Evolutionary conservation across 352 stramenopile species (phyloP).

Genomic region (Phytophthora rubi): DNA sequence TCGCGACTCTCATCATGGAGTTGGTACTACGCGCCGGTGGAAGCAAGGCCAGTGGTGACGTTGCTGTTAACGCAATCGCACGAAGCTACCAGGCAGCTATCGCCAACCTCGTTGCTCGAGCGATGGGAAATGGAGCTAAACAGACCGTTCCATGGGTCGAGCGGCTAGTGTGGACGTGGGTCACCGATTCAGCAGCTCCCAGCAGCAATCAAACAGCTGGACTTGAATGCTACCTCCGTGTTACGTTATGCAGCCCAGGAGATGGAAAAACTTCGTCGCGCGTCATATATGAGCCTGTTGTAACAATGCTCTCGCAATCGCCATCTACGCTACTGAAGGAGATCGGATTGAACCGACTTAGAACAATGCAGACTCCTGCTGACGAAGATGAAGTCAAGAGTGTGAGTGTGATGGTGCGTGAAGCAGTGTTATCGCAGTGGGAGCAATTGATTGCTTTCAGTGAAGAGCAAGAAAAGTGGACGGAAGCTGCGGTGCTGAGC

Average conservation of each 20-base stretch:
- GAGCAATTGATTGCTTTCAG: conserved; percentile 22
- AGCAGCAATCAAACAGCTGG: conserved; percentile 18
- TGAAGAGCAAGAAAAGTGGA: conserved; percentile 43
- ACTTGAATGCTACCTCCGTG: conserved; percentile 25
- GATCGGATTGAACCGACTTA: conserved; percentile 31
- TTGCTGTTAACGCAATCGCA: conserved; percentile 14
- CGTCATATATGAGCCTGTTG: conserved; percentile 28
- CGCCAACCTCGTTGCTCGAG: conserved; percentile 18
- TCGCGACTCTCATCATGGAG: conserved; percentile 43
- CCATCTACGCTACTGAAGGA: conserved; percentile 44
- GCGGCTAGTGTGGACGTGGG: conserved; percentile 32
- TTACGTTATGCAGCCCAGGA: neutral
- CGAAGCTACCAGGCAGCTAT: conserved; percentile 32
- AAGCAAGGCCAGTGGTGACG: conserved; percentile 25
- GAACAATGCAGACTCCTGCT: conserved; percentile 23
- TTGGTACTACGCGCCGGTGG: conserved; percentile 30
- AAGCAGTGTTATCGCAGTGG: conserved; percentile 41
- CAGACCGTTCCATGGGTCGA: conserved; percentile 30
- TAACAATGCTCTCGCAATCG: conserved; percentile 39
- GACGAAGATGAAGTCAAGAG: conserved; percentile 13
- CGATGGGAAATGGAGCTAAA: conserved; percentile 11
- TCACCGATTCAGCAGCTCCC: conserved; percentile 3
- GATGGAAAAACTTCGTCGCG: neutral
- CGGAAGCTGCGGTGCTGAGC: conserved; percentile 52
- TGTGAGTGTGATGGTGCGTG: conserved; percentile 6